These are phyloP conservation scores for Aethionema arabicum DNA, from an alignment of 345 rosid genomes.

Conservation along the genomic window DNA sequence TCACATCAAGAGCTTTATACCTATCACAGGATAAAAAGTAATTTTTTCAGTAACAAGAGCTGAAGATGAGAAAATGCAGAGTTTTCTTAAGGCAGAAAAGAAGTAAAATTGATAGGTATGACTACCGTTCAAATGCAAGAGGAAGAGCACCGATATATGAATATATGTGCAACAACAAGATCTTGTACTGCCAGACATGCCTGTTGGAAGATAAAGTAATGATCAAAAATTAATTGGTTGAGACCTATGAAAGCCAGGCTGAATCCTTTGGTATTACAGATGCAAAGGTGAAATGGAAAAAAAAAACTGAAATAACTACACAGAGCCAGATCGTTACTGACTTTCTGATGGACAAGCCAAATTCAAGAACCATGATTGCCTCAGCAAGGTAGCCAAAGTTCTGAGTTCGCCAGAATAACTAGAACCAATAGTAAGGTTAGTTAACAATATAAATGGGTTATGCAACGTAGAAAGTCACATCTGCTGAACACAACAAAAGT, in stretches of 20 bases:
- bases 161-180: conserved; percentile 82
- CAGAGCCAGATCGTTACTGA: conserved; percentile 34
- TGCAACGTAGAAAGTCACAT: background rate
- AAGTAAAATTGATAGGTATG: conserved; percentile 19
- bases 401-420: conserved; percentile 83
- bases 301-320: background rate
- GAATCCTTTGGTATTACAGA: conserved; percentile 6
- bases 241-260: conserved; percentile 11
- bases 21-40: conserved; percentile 38
- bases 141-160: conserved; percentile 74
- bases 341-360: conserved; percentile 82
- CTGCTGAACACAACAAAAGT: conserved; percentile 20
- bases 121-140: conserved; percentile 80
- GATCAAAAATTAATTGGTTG: conserved; percentile 2
- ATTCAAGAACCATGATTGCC: conserved; percentile 91
- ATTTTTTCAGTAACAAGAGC: conserved; percentile 17
- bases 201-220: conserved; percentile 49
- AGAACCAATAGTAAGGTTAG: conserved; percentile 25
- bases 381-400: conserved; percentile 74
- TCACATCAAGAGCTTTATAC: conserved; percentile 94
- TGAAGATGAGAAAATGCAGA: background rate
- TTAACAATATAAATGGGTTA: background rate
- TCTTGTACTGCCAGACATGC: conserved; percentile 85
- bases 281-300: conserved; percentile 11
- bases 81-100: background rate